Percentiles rank a stretch among this genome's conserved stretches.
Evolutionary conservation across 202 grass and related monocot genomes (phyloP).

Genomic region (Schoenoplectus triqueter): DNA sequence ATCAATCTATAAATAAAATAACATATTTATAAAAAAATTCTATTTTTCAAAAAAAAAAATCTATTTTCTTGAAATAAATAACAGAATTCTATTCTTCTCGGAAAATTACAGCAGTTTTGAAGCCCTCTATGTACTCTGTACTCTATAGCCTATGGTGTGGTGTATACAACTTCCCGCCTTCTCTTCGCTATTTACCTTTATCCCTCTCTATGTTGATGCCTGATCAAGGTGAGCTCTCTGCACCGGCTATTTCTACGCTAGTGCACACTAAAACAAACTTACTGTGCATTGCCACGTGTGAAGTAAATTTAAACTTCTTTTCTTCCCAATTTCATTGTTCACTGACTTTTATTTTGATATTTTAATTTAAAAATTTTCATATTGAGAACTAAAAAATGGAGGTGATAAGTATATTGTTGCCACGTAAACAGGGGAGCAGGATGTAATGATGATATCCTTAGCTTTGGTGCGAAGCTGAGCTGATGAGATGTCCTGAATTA

Average conservation of each 20-base stretch:
- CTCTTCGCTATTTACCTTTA: too few relatives aligned
- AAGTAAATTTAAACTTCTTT: neutral
- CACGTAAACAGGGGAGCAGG: neutral
- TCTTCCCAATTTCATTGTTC: neutral
- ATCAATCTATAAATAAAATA: too few relatives aligned
- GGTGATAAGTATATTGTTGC: neutral
- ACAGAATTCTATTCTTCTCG: too few relatives aligned
- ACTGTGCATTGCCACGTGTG: neutral
- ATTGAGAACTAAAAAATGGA: neutral
- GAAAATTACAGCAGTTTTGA: too few relatives aligned
- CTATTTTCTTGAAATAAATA: too few relatives aligned
- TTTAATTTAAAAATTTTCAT: neutral
- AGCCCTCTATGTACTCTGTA: too few relatives aligned
- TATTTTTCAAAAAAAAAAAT: too few relatives aligned
- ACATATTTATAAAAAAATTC: too few relatives aligned
- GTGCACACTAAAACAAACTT: neutral
- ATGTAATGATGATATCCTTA: neutral
- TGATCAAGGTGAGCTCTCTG: neutral
- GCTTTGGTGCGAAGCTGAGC: constrained; percentile 1
- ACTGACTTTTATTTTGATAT: too few relatives aligned
- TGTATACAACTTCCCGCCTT: too few relatives aligned
- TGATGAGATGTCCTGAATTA: neutral
- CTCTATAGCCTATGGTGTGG: too few relatives aligned
- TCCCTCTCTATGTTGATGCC: too few relatives aligned
- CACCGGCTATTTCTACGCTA: constrained; percentile 12